A percentile compares a stretch with the other conserved stretches of the same genome.
These are phyloP conservation scores for Coemansia sp. DNA, from an alignment of 192 early-diverging fungal genomes.

Conservation along the genomic window DNA sequence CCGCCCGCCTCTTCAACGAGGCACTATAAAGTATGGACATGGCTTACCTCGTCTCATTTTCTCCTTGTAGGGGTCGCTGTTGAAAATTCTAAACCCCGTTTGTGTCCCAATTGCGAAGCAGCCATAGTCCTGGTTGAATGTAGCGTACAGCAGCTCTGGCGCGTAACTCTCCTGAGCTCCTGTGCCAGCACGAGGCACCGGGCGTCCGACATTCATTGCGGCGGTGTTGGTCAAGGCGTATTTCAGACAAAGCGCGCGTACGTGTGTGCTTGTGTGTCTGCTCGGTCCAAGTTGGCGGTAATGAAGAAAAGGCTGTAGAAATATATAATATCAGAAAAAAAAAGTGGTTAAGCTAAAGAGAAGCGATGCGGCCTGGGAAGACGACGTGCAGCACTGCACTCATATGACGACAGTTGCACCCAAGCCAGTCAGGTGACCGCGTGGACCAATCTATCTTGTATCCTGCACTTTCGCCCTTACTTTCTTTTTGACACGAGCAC, in stretches of 20 bases:
- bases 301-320: background rate
- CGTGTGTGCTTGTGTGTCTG: too few species aligned
- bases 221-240: background rate
- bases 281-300: too few species aligned
- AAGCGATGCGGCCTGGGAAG: too few species aligned
- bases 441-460: background rate
- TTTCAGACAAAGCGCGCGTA: background rate
- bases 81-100: slow-evolving; percentile 80
- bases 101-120: slow-evolving; percentile 83
- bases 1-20: background rate
- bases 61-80: slow-evolving; percentile 80
- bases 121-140: slow-evolving; percentile 82
- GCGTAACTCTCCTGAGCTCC: slow-evolving; percentile 44
- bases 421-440: slow-evolving; percentile 3
- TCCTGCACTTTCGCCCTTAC: background rate
- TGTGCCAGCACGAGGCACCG: slow-evolving; percentile 31
- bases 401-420: background rate
- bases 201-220: slow-evolving; percentile 48
- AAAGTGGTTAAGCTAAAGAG: background rate
- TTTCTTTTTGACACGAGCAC: background rate
- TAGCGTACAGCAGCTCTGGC: slow-evolving; percentile 66
- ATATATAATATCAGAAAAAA: background rate
- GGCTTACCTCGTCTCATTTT: slow-evolving; percentile 64
- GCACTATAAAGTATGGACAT: background rate
- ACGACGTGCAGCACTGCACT: background rate